Base-by-base conservation (phyloP, 306 rosid genomes). In the Malus sieversii region DNA sequence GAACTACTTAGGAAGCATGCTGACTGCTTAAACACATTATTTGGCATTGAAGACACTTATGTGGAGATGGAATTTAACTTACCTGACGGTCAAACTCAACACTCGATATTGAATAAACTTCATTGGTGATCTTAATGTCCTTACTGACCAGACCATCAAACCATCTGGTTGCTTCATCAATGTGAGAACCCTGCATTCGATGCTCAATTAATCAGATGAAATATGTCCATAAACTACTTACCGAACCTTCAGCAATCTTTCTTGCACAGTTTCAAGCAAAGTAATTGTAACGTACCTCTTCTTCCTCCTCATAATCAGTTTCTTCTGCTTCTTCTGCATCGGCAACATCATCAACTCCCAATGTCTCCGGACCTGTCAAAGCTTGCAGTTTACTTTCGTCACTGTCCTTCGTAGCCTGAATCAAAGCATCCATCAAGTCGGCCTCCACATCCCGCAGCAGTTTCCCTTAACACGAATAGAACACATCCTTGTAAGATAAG, bases 21-120 rank as follows among this genome's bases (percentile, higher is more conserved):
- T 13, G 64, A 16, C 18, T 35, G 61, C 32, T n/a, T n/a, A 29
- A 62, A 15, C 67, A 29, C 40, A 29, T 13, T 8, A 13, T 38
- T 8, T 38, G 38, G 13, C 44, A 35, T 22, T 7, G 5, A 57
- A 38, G 32, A 35, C 20, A 61, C 16, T 16, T 20, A 6, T 30
- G 22, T 44, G 2, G 13, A 19, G 45, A 9, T 62, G 71, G 4
- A 29, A 66, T 19, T 48, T 18, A 38, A 80, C 78, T 77, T 72
- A 96, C 99, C 92, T 96, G 98, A 15, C 97, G 93, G 62, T 96
- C 93, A 87, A 89, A 96, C 58, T 90, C 98, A 81, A 90, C 96
- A 76, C 64, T 86, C 14, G 79, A 91, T 60, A 92, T 23, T 59
- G 99, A 96, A 84, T 90, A 96, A 74, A 96, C 87, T 87, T 90